A percentile compares a stretch with the other conserved stretches of the same genome.
These are phyloP conservation scores for Cryphonectria nitschkei DNA, from an alignment of 2,329 filamentous ascomycete species.

Conservation along the genomic window DNA sequence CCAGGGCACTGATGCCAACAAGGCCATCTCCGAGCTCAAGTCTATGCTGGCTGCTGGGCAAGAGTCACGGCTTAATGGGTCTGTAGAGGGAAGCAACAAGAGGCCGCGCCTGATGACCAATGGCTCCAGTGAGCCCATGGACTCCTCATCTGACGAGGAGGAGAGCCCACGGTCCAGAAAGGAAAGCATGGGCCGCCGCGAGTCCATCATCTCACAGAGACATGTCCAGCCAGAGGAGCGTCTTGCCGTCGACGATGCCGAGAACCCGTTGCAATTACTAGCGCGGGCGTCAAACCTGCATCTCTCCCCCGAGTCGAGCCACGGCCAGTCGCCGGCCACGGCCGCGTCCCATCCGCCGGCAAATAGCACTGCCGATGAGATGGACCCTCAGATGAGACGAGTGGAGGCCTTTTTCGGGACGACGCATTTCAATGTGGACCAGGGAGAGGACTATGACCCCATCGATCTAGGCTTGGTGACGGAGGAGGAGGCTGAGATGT, in stretches of 20 bases:
- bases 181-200: constrained; percentile 19
- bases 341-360: constrained; percentile 28
- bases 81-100: constrained; percentile 27
- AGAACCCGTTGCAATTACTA: constrained; percentile 74
- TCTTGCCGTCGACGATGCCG: constrained; percentile 70
- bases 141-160: constrained; percentile 39
- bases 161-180: constrained; percentile 29
- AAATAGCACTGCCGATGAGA: constrained; percentile 35
- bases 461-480: constrained; percentile 72
- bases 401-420: constrained; percentile 70
- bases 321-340: constrained; percentile 27
- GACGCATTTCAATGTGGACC: constrained; percentile 64
- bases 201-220: constrained; percentile 34
- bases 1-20: constrained; percentile 48
- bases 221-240: constrained; percentile 48
- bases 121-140: constrained; percentile 36
- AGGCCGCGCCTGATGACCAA: constrained; percentile 32
- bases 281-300: constrained; percentile 73
- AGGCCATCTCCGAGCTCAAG: constrained; percentile 49
- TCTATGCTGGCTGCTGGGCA: constrained; percentile 42
- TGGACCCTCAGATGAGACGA: constrained; percentile 46
- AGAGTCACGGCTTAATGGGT: constrained; percentile 29
- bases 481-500: constrained; percentile 62
- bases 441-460: constrained; percentile 67
- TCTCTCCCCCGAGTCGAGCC: constrained; percentile 47